phyloP scores from a whole-genome alignment of 768 basidiomycete genomes.

The Phallus indusiatus region DNA sequence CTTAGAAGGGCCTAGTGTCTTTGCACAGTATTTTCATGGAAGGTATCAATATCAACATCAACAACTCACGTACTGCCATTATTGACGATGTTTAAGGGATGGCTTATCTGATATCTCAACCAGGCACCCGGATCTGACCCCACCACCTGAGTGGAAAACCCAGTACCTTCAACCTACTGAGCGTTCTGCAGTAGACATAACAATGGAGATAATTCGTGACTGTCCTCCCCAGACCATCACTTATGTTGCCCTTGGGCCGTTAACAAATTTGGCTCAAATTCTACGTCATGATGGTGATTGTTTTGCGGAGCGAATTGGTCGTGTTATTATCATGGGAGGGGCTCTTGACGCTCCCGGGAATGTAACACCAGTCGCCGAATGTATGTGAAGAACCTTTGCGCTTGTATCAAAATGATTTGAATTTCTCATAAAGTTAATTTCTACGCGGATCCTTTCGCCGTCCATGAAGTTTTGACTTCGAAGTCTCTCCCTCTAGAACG shows the following conservation, averaged over 20 bases:
- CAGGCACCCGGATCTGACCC: slow-evolving; percentile 57
- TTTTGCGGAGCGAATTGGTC: slow-evolving; percentile 51
- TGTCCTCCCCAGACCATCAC: slow-evolving; percentile 47
- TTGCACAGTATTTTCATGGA: slow-evolving; percentile 81
- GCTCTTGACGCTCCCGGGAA: slow-evolving; percentile 89
- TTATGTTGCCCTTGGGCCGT: slow-evolving; percentile 65
- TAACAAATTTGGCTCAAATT: slow-evolving; percentile 71
- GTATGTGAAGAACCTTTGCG: slow-evolving; percentile 33
- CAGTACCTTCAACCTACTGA: slow-evolving; percentile 39
- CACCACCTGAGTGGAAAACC: slow-evolving; percentile 13
- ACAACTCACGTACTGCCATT: not conserved
- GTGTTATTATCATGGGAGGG: slow-evolving; percentile 90
- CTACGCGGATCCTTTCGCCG: slow-evolving; percentile 83
- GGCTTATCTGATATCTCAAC: slow-evolving; percentile 52
- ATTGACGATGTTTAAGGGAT: slow-evolving; percentile 36
- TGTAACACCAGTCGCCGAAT: slow-evolving; percentile 72
- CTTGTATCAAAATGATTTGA: not conserved
- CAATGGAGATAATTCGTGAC: slow-evolving; percentile 43
- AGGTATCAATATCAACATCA: slow-evolving; percentile 30
- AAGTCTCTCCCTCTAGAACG: slow-evolving; percentile 51
- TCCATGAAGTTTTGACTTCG: slow-evolving; percentile 52
- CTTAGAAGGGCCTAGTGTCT: slow-evolving; percentile 59
- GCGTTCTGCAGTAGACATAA: slow-evolving; percentile 42
- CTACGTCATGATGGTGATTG: slow-evolving; percentile 44
- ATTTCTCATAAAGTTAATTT: slow-evolving; percentile 54